These are phyloP conservation scores for Eutypa lata DNA, from an alignment of 2,329 filamentous ascomycete species.

Conservation along the genomic window DNA sequence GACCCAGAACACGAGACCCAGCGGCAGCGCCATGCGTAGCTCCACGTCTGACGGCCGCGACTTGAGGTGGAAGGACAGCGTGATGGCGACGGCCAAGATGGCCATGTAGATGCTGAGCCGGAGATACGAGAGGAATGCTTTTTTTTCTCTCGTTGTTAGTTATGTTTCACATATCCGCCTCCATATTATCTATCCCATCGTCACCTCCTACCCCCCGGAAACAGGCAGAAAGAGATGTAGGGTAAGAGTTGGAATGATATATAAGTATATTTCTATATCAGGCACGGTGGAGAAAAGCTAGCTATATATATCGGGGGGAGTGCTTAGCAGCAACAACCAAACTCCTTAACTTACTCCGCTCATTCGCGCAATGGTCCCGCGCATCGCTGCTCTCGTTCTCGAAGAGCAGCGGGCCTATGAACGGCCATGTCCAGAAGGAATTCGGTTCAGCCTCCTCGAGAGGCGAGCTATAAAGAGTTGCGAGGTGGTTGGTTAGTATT, in stretches of 20 bases:
- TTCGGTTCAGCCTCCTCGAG: constrained; percentile 25
- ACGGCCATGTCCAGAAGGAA: constrained; percentile 57
- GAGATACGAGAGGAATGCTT: constrained; percentile 84
- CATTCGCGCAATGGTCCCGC: constrained; percentile 75
- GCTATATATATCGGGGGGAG: neutral
- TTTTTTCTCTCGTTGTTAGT: neutral
- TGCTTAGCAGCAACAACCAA: no score
- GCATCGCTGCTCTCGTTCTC: constrained; percentile 73
- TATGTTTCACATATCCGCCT: neutral
- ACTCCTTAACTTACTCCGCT: constrained; percentile 65
- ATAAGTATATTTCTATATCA: no score
- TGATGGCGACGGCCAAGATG: constrained; percentile 83
- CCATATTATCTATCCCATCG: no score
- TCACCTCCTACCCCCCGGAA: no score
- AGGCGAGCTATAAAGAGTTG: constrained; percentile 3
- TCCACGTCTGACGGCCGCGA: constrained; percentile 67
- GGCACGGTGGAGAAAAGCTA: no score
- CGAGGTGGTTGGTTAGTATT: no score
- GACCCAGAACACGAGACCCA: constrained; percentile 86
- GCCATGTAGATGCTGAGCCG: constrained; percentile 87
- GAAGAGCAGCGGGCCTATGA: constrained; percentile 67
- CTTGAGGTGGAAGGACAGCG: constrained; percentile 90
- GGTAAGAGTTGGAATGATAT: no score
- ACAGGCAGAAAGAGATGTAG: no score
- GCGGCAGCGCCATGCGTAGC: constrained; percentile 71